Evolutionary conservation across 2,329 filamentous ascomycete species (phyloP), one percentile per base, ranked within the genome.

Genomic region (Arthrobotrys iridis): DNA sequence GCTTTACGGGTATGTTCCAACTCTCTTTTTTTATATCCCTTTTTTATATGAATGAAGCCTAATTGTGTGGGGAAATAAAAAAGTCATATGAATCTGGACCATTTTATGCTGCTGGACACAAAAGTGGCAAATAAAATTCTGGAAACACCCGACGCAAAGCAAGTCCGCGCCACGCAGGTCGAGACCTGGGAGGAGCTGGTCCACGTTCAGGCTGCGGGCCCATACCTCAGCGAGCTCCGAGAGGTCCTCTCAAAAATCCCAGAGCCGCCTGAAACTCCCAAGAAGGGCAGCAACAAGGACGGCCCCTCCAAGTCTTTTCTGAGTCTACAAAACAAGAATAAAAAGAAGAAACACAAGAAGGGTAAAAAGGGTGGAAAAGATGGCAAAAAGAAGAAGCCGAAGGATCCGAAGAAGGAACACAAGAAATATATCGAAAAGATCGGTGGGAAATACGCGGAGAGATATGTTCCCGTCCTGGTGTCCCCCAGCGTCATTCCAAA

Each of bases 11-110:
- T 77, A 59, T 58, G 72, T 26, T 24, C 50, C 24, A 35, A 50
- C 7, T n/a, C 28, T 20, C 28, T 15, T 22, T 41, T 62, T 18
- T 30, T 5, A 33, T 64, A 48, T 41, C 11, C 10, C 24, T 48
- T 26, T 45, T 45, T 57, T 1, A 24, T 15, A 8, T 22, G 57
- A 22, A 41, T 8, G n/a, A 15, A n/a, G 18, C 6, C 62, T 65
- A 22, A 57, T 50, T 18, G 33, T n/a, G 13, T 30, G 22, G 11
- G n/a, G n/a, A n/a, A n/a, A n/a, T n/a, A n/a, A n/a, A n/a, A n/a
- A 26, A 71, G 66, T n/a, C 95, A 99, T 81, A 98, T 99, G 95
- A 99, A 99, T 80, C 91, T 97, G 77, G 95, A 99, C 79, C 95
- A 99, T 82, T 99, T 99, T 82, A 87, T 98, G 80, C 84, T 99